phyloP scores from a whole-genome alignment of 2,329 filamentous ascomycete species.

The Fonsecaea pedrosoi region DNA sequence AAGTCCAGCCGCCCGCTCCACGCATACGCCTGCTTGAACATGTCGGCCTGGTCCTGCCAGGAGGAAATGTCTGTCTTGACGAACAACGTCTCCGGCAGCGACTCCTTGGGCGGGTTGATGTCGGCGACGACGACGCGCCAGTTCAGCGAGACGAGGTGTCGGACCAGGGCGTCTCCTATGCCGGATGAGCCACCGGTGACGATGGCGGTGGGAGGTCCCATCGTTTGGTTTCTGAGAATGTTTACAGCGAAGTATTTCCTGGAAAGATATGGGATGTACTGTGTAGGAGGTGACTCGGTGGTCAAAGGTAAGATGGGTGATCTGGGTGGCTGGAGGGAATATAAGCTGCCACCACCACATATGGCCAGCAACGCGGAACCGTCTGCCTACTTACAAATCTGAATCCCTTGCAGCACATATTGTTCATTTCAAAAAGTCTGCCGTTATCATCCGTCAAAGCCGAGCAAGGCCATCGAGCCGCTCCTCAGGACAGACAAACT shows the following conservation, averaged over 20 bases:
- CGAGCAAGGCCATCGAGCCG: neutral
- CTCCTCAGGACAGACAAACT: neutral
- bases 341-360: too few species aligned
- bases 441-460: too few species aligned
- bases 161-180: conserved; percentile 33
- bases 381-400: too few species aligned
- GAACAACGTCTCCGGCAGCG: neutral
- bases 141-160: conserved; percentile 17
- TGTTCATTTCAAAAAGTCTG: too few species aligned
- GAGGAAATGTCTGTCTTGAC: conserved; percentile 25
- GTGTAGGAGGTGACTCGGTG: too few species aligned
- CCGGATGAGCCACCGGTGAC: conserved; percentile 43
- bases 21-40: conserved; percentile 24
- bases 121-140: conserved; percentile 26
- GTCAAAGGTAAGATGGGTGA: too few species aligned
- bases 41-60: conserved; percentile 22
- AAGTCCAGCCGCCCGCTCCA: conserved; percentile 26
- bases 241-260: too few species aligned
- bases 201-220: conserved; percentile 30
- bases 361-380: too few species aligned
- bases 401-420: too few species aligned
- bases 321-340: too few species aligned
- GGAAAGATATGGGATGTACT: too few species aligned
- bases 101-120: conserved; percentile 14
- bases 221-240: neutral